phyloP scores from a whole-genome alignment of 176 grass and related monocot species.

The Avena eriantha region DNA sequence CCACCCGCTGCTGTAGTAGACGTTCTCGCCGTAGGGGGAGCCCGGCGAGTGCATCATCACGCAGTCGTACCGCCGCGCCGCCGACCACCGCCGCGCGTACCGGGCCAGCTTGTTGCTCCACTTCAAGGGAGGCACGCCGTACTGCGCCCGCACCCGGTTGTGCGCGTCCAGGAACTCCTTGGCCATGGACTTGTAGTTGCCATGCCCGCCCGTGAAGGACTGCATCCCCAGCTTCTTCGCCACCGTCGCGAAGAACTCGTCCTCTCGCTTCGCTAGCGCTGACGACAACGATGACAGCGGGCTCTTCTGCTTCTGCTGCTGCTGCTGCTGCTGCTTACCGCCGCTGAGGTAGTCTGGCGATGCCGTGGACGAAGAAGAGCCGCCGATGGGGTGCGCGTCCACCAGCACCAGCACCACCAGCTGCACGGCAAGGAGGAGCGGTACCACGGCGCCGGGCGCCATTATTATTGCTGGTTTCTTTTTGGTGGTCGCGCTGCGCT shows the following conservation, averaged over 20 bases:
- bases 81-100: conserved; percentile 62
- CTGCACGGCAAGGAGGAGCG: neutral
- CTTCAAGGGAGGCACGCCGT: conserved; percentile 37
- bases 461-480: neutral
- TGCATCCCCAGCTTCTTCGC: neutral
- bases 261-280: neutral
- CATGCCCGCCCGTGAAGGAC: conserved; percentile 13
- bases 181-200: conserved; percentile 41
- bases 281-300: neutral
- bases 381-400: neutral
- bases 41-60: conserved; percentile 44
- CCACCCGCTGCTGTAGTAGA: conserved; percentile 47
- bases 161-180: conserved; percentile 62
- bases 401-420: neutral
- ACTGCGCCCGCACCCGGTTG: conserved; percentile 52
- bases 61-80: conserved; percentile 50
- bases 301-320: neutral
- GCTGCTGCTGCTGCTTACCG: neutral
- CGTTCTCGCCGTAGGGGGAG: conserved; percentile 45
- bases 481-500: neutral
- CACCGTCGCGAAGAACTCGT: neutral
- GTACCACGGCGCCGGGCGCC: neutral
- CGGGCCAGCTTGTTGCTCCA: conserved; percentile 58
- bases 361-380: neutral
- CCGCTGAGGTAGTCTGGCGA: conserved; percentile 1